Evolutionary conservation across 2,329 filamentous ascomycete genomes (phyloP).

Genomic region (Capronia coronata): DNA sequence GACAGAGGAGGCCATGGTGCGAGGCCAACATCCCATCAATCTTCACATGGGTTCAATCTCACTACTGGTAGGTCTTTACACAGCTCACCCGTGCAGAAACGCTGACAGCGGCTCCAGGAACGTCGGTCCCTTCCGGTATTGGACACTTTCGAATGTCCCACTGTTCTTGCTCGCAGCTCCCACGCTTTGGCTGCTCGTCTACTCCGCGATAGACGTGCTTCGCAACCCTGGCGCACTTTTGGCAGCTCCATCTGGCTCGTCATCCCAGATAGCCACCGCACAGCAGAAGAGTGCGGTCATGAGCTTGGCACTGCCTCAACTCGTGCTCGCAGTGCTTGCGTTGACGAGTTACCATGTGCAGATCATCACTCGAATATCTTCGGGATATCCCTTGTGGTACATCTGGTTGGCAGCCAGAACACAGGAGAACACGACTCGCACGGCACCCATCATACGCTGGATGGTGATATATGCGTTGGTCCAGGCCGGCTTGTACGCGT

Average conservation of each 20-base stretch:
- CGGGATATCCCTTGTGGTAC: conserved; percentile 85
- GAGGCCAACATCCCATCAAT: conserved; percentile 67
- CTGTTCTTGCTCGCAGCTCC: conserved; percentile 79
- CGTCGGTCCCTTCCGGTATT: conserved; percentile 81
- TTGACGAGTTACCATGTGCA: conserved; percentile 84
- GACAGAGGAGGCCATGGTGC: conserved; percentile 64
- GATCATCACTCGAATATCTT: conserved; percentile 82
- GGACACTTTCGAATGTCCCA: conserved; percentile 78
- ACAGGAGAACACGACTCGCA: conserved; percentile 3
- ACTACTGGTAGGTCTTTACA: conserved; percentile 68
- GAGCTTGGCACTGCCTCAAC: conserved; percentile 64
- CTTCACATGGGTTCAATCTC: conserved; percentile 78
- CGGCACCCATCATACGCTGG: conserved; percentile 49
- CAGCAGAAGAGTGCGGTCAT: conserved; percentile 17
- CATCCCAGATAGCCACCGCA: conserved; percentile 2
- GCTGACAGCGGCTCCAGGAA: conserved; percentile 54
- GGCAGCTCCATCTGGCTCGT: background rate
- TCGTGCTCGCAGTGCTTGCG: conserved; percentile 63
- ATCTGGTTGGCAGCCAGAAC: conserved; percentile 53
- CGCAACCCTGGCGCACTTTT: conserved; percentile 2
- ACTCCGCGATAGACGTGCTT: conserved; percentile 47
- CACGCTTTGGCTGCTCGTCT: conserved; percentile 61
- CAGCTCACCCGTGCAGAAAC: conserved; percentile 12
- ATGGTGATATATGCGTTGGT: conserved; percentile 77
- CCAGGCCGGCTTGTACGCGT: conserved; percentile 78